phyloP scores from a whole-genome alignment of 1,284 basidiomycete species.

The Tranzscheliella williamsii region DNA sequence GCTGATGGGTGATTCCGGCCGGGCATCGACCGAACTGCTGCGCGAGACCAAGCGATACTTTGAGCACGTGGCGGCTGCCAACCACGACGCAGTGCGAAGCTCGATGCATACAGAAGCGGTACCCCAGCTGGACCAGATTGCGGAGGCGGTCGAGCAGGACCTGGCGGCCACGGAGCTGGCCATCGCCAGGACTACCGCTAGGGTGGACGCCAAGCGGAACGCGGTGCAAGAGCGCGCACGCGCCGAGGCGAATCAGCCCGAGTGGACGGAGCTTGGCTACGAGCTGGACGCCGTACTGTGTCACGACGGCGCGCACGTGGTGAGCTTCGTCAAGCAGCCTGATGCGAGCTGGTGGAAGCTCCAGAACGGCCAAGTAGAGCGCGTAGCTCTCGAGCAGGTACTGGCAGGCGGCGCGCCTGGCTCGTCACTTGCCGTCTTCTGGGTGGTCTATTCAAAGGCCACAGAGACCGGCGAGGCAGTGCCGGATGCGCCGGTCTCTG shows the following conservation, averaged over 20 bases:
- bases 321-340: constrained; percentile 19
- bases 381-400: constrained; percentile 15
- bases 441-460: constrained; percentile 16
- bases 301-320: constrained; percentile 10
- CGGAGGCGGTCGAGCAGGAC: constrained; percentile 13
- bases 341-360: constrained; percentile 28
- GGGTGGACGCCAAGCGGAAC: constrained; percentile 18
- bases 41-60: constrained; percentile 25
- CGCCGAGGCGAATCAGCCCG: constrained; percentile 19
- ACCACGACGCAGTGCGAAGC: constrained; percentile 11
- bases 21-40: constrained; percentile 10
- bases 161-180: constrained; percentile 12
- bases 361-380: constrained; percentile 1
- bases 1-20: constrained; percentile 10
- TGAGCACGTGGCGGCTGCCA: constrained; percentile 8
- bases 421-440: constrained; percentile 18
- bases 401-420: constrained; percentile 17
- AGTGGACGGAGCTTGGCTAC: constrained; percentile 33
- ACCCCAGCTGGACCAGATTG: constrained; percentile 18
- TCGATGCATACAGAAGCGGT: constrained; percentile 19
- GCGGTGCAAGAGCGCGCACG: constrained; percentile 12
- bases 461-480: neutral
- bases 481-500: constrained; percentile 8
- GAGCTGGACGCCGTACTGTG: constrained; percentile 27
- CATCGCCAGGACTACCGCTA: constrained; percentile 10